Base-by-base conservation (phyloP, 1,139 yeast species). In the Lodderomyces elongisporus region DNA sequence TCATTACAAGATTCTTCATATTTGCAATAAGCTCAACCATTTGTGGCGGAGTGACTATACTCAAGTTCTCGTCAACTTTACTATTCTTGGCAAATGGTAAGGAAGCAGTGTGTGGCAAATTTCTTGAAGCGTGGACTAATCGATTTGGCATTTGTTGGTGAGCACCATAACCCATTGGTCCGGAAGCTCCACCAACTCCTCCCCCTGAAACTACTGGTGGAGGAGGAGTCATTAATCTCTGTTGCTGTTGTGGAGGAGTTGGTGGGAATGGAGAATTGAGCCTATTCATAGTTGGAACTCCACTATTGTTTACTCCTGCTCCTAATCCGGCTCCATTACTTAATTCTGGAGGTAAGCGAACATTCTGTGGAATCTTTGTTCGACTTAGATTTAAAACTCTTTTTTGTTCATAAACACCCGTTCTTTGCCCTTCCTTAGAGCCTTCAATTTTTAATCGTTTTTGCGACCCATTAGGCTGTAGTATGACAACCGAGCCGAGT, bases 31-130 rank as follows among this genome's bases (percentile, higher is more conserved):
- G 59, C 50, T 81, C 87, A 24, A 83, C 72, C 38, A 82, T 58
- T 43, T 79, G 80, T 12, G 79, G 72, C 3, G 91, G 91, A 2
- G 85, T 81, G 18, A 82, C 71, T 30, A 72, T 63, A 38, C 79
- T 68, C 40, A 82, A 57, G 17, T 78, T 79, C 38, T 66, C 66
- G 39, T 67, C 70, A 37, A 74, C 73, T 33, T 68, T 67, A 47
- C 79, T 85, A 14, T 75, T 67, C 4, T 45, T 44, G 5, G 70
- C 56, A 42, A 74, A 66, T 10, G 72, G 72, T 28, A 63, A 57
- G 20, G 57, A 53, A 30, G 55, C 62, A 17, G 75, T 70, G 31
- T 58, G 60, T 2, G 84, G 82, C 36, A 79, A 54, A 36, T 54
- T 62, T 35, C 63, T 65, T 0, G 80, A 60, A 0, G 84, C 82